phyloP scores from a whole-genome alignment of 2,329 filamentous ascomycete species.

The Colletotrichum sp. region DNA sequence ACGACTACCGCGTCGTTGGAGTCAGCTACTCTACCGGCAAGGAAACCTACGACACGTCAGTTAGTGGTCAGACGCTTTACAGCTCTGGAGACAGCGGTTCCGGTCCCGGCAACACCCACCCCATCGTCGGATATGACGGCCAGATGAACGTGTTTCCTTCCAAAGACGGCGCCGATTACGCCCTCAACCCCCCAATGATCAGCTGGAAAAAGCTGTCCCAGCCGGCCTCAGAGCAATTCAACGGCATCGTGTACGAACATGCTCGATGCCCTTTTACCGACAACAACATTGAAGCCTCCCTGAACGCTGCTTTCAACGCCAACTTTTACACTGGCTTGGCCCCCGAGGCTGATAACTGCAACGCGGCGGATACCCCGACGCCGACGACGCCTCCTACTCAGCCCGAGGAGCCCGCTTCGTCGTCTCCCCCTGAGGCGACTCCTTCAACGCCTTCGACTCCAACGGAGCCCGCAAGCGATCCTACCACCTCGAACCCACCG shows the following conservation, averaged over 20 bases:
- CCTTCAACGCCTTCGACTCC: neutral
- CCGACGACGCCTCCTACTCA: fast-evolving
- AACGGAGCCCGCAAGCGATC: neutral
- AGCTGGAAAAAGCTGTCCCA: neutral
- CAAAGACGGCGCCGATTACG: neutral
- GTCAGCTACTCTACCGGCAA: neutral
- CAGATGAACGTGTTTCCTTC: neutral
- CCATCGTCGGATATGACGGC: neutral
- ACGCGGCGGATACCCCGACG: neutral
- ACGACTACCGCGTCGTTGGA: neutral
- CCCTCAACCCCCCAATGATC: neutral
- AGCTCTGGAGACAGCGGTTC: neutral
- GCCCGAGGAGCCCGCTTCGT: neutral
- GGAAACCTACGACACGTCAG: neutral
- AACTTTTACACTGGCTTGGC: neutral
- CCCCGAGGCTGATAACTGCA: neutral
- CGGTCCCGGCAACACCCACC: neutral
- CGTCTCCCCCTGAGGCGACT: neutral
- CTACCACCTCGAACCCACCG: neutral
- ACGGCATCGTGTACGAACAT: neutral
- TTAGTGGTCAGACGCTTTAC: neutral
- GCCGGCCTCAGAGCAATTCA: neutral
- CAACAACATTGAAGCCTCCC: neutral
- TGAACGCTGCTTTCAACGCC: neutral
- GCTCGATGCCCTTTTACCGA: neutral